Base-by-base conservation (phyloP, 176 grass and related monocot genomes). In the Aechmea fasciata region DNA sequence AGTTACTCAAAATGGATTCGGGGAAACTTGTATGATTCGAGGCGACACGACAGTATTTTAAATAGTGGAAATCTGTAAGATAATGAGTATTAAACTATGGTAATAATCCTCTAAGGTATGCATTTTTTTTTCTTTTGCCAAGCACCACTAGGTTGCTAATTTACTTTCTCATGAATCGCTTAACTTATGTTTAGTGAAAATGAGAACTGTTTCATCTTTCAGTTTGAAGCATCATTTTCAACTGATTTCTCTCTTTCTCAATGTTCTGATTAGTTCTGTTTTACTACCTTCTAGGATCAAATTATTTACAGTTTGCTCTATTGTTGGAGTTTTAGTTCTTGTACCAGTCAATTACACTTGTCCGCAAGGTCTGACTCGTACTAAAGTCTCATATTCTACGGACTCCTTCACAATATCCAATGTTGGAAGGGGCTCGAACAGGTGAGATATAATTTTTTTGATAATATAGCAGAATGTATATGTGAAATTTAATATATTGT, bases 331-430 rank as follows among this genome's bases (percentile, higher is more conserved):
- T 13, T n/a, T 83, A 49, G 17, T 96, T 79, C 82, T 96, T 28
- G 91, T 77, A 57, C 91, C 91, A 61, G 80, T 78, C 7, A 88
- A 96, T 51, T 96, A 88, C 67, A 83, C 64, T 22, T 87, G 70
- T 80, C 64, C 78, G 63, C 53, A 68, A 52, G 57, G 18, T 64
- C 62, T 62, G 49, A 51, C 62, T 59, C 22, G 48, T 24, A 11
- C 63, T 63, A 78, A 41, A 51, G 71, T 71, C 64, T 81, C 81
- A 11, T 75, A 96, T 66, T 88, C 87, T 10, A 88, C 91, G 87
- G 85, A 91, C 73, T 76, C 89, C 62, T 96, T 91, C 63, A 85
- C 85, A 10, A 84, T 96, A 51, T 88, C 91, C 23, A 91, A 88
- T 68, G 78, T 88, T n/a, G 9, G 47, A 11, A 71, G 72, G 26